Evolutionary conservation across 1,139 yeast species (phyloP).

Genomic region (Yamadazyma trypodendri): DNA sequence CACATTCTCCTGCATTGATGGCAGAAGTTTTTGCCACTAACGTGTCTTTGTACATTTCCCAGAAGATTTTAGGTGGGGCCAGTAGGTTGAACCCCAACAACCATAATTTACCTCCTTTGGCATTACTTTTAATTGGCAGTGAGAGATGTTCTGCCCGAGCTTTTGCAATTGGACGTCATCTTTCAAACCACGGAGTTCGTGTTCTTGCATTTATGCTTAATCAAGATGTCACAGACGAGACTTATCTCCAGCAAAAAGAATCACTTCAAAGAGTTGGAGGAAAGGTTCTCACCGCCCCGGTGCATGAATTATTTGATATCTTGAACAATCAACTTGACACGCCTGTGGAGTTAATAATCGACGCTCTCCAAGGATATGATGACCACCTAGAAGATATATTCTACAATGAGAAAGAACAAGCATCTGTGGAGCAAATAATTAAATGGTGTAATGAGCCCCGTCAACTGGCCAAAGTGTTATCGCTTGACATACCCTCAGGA

Average conservation of each 20-base stretch:
- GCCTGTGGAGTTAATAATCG: slow-evolving; percentile 76
- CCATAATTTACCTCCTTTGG: slow-evolving; percentile 79
- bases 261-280: slow-evolving; percentile 54
- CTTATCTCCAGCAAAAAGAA: slow-evolving; percentile 45
- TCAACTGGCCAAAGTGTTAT: slow-evolving; percentile 51
- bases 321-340: slow-evolving; percentile 53
- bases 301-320: slow-evolving; percentile 29
- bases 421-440: slow-evolving; percentile 36
- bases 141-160: slow-evolving; percentile 76
- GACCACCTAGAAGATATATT: slow-evolving; percentile 56
- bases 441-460: slow-evolving; percentile 68
- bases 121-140: slow-evolving; percentile 69
- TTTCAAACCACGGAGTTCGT: slow-evolving; percentile 71
- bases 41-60: slow-evolving; percentile 55
- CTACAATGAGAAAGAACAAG: slow-evolving; percentile 39
- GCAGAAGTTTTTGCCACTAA: slow-evolving; percentile 76
- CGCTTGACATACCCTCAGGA: slow-evolving; percentile 83
- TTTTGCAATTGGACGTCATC: slow-evolving; percentile 75
- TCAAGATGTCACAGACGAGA: slow-evolving; percentile 28
- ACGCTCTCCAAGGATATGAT: slow-evolving; percentile 83
- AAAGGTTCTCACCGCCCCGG: slow-evolving; percentile 37
- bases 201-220: slow-evolving; percentile 58
- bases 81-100: slow-evolving; percentile 57
- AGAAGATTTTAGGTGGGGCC: slow-evolving; percentile 65
- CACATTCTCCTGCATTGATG: slow-evolving; percentile 46